Percentiles rank a stretch among this genome's conserved stretches.
Evolutionary conservation across 805 yeast genomes (phyloP).

Genomic region (Candida nanaspora): DNA sequence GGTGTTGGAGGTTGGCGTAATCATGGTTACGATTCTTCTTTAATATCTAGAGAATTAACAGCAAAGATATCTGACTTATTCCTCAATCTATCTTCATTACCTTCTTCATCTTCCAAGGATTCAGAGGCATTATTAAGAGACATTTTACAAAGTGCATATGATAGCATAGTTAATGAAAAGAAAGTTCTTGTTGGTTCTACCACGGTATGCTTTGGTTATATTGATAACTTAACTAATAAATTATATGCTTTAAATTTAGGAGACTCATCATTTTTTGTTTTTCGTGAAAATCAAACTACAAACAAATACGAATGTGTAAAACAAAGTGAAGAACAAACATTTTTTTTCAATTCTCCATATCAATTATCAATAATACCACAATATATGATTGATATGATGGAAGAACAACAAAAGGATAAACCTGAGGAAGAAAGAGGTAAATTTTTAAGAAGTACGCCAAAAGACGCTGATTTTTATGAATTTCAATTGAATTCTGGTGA

Average conservation of each 20-base stretch:
- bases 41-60: constrained; percentile 77
- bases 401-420: constrained; percentile 12
- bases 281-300: constrained; percentile 37
- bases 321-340: constrained; percentile 73
- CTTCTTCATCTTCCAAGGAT: constrained; percentile 1
- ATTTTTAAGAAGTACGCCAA: constrained; percentile 67
- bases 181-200: constrained; percentile 86
- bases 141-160: constrained; percentile 51
- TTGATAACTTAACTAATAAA: constrained; percentile 40
- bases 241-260: constrained; percentile 77
- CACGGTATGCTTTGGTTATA: constrained; percentile 80
- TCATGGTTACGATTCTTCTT: constrained; percentile 83
- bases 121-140: constrained; percentile 29
- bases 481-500: constrained; percentile 68
- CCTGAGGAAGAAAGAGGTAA: constrained; percentile 50
- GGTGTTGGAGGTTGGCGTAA: constrained; percentile 99
- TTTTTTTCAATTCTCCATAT: constrained; percentile 86
- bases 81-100: constrained; percentile 11
- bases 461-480: constrained; percentile 55
- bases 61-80: constrained; percentile 38
- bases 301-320: constrained; percentile 38
- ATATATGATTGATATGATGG: constrained; percentile 31
- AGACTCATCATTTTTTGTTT: constrained; percentile 90
- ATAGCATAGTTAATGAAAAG: constrained; percentile 42
- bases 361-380: constrained; percentile 83